Percentiles rank a stretch among this genome's conserved stretches.
Conservation (phyloP, 192 early-diverging fungal species). For the Chytriomyces sp. region DNA sequence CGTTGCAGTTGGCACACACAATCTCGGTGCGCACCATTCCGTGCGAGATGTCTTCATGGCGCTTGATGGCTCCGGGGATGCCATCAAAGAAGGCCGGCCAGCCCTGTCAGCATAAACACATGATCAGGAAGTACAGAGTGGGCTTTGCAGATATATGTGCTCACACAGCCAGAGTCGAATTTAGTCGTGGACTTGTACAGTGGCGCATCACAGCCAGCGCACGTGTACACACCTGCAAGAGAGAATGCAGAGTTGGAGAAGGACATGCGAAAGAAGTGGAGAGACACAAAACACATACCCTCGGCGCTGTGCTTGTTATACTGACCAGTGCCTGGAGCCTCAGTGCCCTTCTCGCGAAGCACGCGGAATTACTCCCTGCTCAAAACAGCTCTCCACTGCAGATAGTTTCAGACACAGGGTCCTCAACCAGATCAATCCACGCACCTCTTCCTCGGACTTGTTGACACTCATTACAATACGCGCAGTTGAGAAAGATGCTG, state of each 20-base stretch:
- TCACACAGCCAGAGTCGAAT: conserved; percentile 80
- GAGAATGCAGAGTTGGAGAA: too few relatives aligned
- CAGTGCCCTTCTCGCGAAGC: conserved; percentile 88
- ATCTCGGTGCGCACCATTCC: conserved; percentile 87
- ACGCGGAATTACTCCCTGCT: conserved; percentile 85
- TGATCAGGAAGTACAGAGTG: neutral
- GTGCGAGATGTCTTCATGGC: too few relatives aligned
- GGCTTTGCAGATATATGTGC: neutral
- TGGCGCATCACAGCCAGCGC: conserved; percentile 86
- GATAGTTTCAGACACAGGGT: too few relatives aligned
- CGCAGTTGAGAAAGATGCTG: neutral
- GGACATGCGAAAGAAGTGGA: neutral
- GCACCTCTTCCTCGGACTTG: conserved; percentile 26
- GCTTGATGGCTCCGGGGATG: conserved; percentile 73
- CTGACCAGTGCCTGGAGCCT: conserved; percentile 80
- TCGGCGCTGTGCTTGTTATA: conserved; percentile 74
- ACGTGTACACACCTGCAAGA: too few relatives aligned
- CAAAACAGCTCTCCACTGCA: conserved; percentile 83
- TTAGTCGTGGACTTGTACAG: conserved; percentile 88
- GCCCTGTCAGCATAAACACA: conserved; percentile 46
- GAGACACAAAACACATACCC: conserved; percentile 33
- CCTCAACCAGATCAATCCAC: neutral
- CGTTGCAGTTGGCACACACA: conserved; percentile 78
- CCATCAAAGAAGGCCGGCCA: conserved; percentile 93
- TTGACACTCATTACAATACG: conserved; percentile 5